Conservation (phyloP, 1,284 basidiomycete genomes). For the Cryptococcus sp. region DNA sequence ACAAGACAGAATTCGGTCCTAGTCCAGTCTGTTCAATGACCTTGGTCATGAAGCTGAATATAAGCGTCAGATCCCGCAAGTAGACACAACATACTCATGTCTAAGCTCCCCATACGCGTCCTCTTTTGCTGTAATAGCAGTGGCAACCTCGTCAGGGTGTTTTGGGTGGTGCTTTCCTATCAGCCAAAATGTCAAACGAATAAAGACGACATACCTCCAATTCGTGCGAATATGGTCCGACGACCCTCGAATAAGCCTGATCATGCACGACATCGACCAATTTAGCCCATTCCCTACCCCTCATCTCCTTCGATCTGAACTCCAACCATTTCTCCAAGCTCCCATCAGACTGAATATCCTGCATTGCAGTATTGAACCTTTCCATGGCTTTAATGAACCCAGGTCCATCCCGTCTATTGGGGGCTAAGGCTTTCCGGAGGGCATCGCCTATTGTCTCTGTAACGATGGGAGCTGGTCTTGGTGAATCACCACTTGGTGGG, state of each 20-base stretch:
- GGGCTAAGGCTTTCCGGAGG: constrained; percentile 51
- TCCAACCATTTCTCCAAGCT: constrained; percentile 30
- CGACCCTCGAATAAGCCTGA: constrained; percentile 54
- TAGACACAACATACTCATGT: constrained; percentile 27
- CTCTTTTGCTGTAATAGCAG: constrained; percentile 40
- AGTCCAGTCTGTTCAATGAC: constrained; percentile 43
- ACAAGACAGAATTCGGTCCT: constrained; percentile 40
- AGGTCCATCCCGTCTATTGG: constrained; percentile 51
- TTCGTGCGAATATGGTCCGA: constrained; percentile 50
- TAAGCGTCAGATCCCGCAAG: neutral
- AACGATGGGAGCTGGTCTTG: neutral
- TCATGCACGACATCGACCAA: constrained; percentile 50
- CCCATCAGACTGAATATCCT: constrained; percentile 42
- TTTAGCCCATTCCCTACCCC: constrained; percentile 47
- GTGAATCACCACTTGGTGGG: constrained; percentile 8
- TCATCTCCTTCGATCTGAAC: constrained; percentile 18
- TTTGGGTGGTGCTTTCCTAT: constrained; percentile 34
- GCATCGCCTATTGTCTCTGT: constrained; percentile 51
- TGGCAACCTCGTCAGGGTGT: constrained; percentile 40
- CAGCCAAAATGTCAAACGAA: neutral
- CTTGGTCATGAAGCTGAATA: constrained; percentile 40
- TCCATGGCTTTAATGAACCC: constrained; percentile 50
- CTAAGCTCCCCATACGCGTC: constrained; percentile 47
- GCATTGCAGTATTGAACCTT: constrained; percentile 51
- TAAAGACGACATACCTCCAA: constrained; percentile 39